These are phyloP conservation scores for Fusarium chaquense DNA, from an alignment of 2,329 filamentous ascomycete species.

Conservation along the genomic window DNA sequence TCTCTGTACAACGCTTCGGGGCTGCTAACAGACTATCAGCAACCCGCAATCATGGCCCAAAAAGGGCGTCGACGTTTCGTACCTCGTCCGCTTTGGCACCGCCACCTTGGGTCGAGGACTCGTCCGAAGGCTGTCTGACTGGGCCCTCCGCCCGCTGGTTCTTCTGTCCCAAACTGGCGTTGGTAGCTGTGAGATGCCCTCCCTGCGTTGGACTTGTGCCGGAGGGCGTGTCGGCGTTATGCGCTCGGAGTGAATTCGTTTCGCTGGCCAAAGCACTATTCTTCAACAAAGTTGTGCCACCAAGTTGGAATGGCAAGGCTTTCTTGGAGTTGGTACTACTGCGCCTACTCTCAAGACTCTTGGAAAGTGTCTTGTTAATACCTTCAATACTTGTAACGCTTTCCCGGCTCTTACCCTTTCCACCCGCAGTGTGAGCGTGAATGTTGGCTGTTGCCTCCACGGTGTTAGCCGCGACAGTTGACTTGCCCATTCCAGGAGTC, in stretches of 20 bases:
- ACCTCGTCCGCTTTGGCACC: slow-evolving; percentile 60
- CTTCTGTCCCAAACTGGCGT: slow-evolving; percentile 37
- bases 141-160: slow-evolving; percentile 36
- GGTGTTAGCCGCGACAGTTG: slow-evolving; percentile 87
- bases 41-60: slow-evolving; percentile 62
- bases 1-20: slow-evolving; percentile 51
- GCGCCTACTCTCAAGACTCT: slow-evolving; percentile 89
- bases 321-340: slow-evolving; percentile 90
- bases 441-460: slow-evolving; percentile 87
- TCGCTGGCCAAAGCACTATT: slow-evolving; percentile 68
- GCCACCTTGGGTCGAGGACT: slow-evolving; percentile 42
- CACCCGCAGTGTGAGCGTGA: slow-evolving; percentile 61
- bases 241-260: slow-evolving; percentile 68
- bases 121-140: slow-evolving; percentile 45
- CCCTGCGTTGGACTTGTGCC: slow-evolving; percentile 58
- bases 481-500: slow-evolving; percentile 92
- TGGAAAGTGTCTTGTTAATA: slow-evolving; percentile 82
- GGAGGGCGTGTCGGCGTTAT: slow-evolving; percentile 57
- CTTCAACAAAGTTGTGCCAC: slow-evolving; percentile 58
- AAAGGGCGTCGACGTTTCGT: slow-evolving; percentile 65
- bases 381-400: slow-evolving; percentile 73
- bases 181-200: slow-evolving; percentile 43
- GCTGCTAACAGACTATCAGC: slow-evolving; percentile 51
- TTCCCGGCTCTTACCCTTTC: slow-evolving; percentile 60
- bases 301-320: slow-evolving; percentile 68